A percentile compares a stretch with the other conserved stretches of the same genome.
Conservation (phyloP, 2,329 filamentous ascomycete species). For the Rhinocladiella similis region DNA sequence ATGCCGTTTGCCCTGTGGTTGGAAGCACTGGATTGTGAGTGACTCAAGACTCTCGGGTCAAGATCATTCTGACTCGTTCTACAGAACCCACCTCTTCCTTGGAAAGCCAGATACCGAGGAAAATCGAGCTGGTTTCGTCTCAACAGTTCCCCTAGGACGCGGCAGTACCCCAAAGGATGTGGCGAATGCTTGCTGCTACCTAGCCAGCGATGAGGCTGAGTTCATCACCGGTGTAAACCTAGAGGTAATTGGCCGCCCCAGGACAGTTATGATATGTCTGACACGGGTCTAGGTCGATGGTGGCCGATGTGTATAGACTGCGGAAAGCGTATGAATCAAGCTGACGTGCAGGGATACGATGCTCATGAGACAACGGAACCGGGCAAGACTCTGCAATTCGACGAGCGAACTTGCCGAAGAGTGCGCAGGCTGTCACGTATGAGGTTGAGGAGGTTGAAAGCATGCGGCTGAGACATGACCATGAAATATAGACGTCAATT, state of each 20-base stretch:
- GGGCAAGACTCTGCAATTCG: too few relatives aligned
- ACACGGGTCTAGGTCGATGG: background rate
- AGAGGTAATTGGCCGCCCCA: background rate
- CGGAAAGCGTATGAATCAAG: background rate
- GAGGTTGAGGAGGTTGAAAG: too few relatives aligned
- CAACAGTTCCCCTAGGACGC: conserved; percentile 45
- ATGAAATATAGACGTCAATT: too few relatives aligned
- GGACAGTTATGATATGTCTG: background rate
- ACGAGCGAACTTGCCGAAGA: too few relatives aligned
- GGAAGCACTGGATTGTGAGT: conserved; percentile 61
- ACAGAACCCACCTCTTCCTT: conserved; percentile 25
- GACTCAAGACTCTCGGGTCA: background rate
- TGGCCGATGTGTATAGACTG: background rate
- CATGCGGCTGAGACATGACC: too few relatives aligned
- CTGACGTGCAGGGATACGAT: too few relatives aligned
- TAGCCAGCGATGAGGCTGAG: conserved; percentile 69
- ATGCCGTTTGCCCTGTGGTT: conserved; percentile 68
- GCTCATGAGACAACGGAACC: too few relatives aligned
- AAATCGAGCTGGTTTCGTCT: conserved; percentile 44
- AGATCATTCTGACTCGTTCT: background rate
- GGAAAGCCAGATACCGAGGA: conserved; percentile 46
- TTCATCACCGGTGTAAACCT: conserved; percentile 56
- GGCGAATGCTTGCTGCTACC: conserved; percentile 67
- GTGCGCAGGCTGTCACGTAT: too few relatives aligned
- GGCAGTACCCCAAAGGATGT: conserved; percentile 55